Conservation (phyloP, 2,329 filamentous ascomycete species). For the Epichloe coenophiala region DNA sequence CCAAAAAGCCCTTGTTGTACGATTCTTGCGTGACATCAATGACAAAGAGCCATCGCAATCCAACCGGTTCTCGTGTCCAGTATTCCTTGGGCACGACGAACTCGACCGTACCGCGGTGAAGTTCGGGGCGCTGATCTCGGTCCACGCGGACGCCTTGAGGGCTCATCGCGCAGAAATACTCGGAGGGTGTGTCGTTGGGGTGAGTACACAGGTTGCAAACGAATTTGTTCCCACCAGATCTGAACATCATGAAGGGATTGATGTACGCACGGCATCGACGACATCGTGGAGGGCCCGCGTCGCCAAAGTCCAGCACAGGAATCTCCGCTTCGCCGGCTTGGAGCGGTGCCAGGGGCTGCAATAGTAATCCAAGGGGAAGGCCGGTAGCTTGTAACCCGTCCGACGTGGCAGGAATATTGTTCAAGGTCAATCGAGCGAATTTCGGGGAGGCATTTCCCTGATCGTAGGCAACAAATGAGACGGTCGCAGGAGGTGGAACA, state of each 20-base stretch:
- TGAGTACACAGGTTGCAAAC: slow-evolving; percentile 98
- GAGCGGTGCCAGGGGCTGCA: slow-evolving; percentile 76
- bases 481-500: slow-evolving; percentile 72
- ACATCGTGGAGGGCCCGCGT: slow-evolving; percentile 78
- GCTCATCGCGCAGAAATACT: slow-evolving; percentile 88
- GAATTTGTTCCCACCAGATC: slow-evolving; percentile 85
- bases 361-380: slow-evolving; percentile 71
- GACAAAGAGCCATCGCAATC: slow-evolving; percentile 76
- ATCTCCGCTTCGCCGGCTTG: slow-evolving; percentile 77
- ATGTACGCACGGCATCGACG: slow-evolving; percentile 90
- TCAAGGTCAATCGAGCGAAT: slow-evolving; percentile 79
- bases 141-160: slow-evolving; percentile 79
- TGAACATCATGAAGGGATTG: slow-evolving; percentile 98
- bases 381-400: slow-evolving; percentile 72
- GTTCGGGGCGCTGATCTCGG: slow-evolving; percentile 74
- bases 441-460: slow-evolving; percentile 98
- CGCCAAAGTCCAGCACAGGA: slow-evolving; percentile 90
- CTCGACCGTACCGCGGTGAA: slow-evolving; percentile 85
- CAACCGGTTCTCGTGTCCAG: slow-evolving; percentile 88
- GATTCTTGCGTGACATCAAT: slow-evolving; percentile 90
- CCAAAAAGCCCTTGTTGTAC: slow-evolving; percentile 78
- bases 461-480: slow-evolving; percentile 87
- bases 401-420: slow-evolving; percentile 73
- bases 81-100: slow-evolving; percentile 97
- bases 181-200: slow-evolving; percentile 81